Percentiles rank a stretch among this genome's conserved stretches.
phyloP scores from a whole-genome alignment of 441 rosid genomes.

The Caryocar brasiliense region DNA sequence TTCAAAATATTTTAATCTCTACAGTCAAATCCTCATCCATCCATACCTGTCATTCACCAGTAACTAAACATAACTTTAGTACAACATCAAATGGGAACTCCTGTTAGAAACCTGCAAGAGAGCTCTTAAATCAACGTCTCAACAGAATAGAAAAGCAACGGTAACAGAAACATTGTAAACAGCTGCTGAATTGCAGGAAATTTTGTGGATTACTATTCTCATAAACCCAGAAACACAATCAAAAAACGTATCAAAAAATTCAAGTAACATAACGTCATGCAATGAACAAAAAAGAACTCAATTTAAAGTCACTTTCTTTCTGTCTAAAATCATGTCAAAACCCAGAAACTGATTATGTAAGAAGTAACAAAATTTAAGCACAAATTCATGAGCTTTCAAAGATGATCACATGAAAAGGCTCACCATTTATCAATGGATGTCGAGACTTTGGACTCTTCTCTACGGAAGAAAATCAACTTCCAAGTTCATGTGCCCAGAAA shows the following conservation, averaged over 20 bases:
- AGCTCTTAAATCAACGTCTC: too few relatives aligned
- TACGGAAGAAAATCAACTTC: constrained; percentile 5
- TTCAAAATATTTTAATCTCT: too few relatives aligned
- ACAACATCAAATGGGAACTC: too few relatives aligned
- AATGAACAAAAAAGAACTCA: neutral
- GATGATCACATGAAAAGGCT: constrained; percentile 6
- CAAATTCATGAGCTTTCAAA: too few relatives aligned
- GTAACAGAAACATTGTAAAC: too few relatives aligned
- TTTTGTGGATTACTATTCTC: neutral
- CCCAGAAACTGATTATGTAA: constrained; percentile 3
- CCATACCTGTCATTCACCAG: too few relatives aligned
- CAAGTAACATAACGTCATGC: neutral
- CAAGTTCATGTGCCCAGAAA: neutral
- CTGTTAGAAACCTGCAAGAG: too few relatives aligned
- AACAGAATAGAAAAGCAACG: too few relatives aligned
- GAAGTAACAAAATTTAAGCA: neutral
- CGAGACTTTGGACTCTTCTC: neutral
- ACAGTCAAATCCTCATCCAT: too few relatives aligned
- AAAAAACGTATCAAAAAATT: neutral
- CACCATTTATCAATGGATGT: constrained; percentile 5
- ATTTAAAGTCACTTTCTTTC: neutral
- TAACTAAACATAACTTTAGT: too few relatives aligned
- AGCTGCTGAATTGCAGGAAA: too few relatives aligned
- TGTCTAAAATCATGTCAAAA: neutral
- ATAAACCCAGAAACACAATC: neutral